Conservation (phyloP, 2,329 filamentous ascomycete species). For the Alternaria sp. region DNA sequence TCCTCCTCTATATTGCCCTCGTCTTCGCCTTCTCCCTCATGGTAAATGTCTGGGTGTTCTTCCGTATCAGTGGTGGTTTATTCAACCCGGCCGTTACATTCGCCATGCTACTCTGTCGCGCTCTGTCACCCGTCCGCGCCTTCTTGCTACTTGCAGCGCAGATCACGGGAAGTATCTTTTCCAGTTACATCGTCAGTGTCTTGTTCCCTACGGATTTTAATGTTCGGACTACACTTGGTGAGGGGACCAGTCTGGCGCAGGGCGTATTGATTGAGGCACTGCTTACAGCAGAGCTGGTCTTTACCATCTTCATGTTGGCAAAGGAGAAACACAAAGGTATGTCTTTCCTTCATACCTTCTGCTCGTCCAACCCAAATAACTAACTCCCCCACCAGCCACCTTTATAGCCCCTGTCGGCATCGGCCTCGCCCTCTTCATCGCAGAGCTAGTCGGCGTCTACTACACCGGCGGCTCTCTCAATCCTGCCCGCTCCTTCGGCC, state of each 20-base stretch:
- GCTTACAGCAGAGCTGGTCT: slow-evolving; percentile 48
- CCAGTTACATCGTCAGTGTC: slow-evolving; percentile 54
- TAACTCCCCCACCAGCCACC: slow-evolving; percentile 57
- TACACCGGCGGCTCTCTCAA: slow-evolving; percentile 58
- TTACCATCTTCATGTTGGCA: slow-evolving; percentile 65
- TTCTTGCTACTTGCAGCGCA: slow-evolving; percentile 55
- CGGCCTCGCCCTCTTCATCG: slow-evolving; percentile 73
- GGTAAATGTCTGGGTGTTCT: slow-evolving; percentile 53
- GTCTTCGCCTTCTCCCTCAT: slow-evolving; percentile 49
- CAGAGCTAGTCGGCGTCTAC: slow-evolving; percentile 60
- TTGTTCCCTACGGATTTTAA: slow-evolving; percentile 58
- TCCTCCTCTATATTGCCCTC: slow-evolving; percentile 51
- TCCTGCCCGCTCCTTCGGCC: slow-evolving; percentile 57
- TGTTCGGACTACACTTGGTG: slow-evolving; percentile 56
- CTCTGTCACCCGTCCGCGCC: slow-evolving; percentile 54
- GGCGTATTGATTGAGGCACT: slow-evolving; percentile 56
- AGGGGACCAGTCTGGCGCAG: slow-evolving; percentile 52
- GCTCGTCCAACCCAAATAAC: background rate
- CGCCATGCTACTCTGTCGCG: slow-evolving; percentile 49
- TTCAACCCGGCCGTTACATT: slow-evolving; percentile 47
- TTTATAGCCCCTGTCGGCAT: slow-evolving; percentile 76
- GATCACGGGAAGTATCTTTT: slow-evolving; percentile 55
- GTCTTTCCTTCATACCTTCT: background rate
- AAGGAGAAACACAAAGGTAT: slow-evolving; percentile 72
- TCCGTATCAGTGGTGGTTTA: slow-evolving; percentile 46